Base-by-base conservation (phyloP, 257 asterid genomes). In the Paraleonurus japonicus region DNA sequence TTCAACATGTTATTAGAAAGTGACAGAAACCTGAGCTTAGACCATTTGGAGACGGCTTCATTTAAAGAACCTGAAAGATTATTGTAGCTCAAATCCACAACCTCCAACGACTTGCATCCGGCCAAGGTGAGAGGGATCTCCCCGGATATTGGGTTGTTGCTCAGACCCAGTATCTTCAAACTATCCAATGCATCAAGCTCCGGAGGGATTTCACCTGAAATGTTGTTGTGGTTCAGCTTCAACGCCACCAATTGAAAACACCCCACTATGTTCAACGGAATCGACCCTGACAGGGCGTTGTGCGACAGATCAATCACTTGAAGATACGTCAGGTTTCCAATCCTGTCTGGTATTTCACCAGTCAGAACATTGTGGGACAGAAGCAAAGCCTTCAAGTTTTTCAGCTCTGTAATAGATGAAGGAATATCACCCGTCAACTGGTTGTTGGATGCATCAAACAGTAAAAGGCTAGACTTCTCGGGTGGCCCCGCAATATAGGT, bases 141-240 rank as follows among this genome's bases (percentile, higher is more conserved):
- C 45, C 99, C 96, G 4, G 95, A 88, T 26, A 95, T 89, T 58
- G 57, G 83, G 67, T 91, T 91, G 82, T 83, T 84, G 67, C 96
- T 82, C 10, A 94, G 78, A 53, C 82, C 86, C 82, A 94, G 77
- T 67, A 91, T 80, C 77, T 81, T 89, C 76, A 94, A 70, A 78
- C 98, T 89, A 72, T 94, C 97, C 81, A 94, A 72, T 1, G 99
- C 99, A 20, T 94, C 97, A 5, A 94, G 93, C 88, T 91, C 99
- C 0, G 96, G 99, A n/a, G 85, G 98, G 47, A 94, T 87, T 79
- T 87, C 96, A 12, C 96, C 99, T 2, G 99, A 91, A 51, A 94
- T 87, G 72, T 89, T 87, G 83, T 94, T 94, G 82, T 80, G 77
- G 83, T 83, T 89, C 48, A 94, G 82, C 75, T 80, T 79, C 85